Conservation (phyloP, 768 basidiomycete species). For the Lactifluus subvellereus region DNA sequence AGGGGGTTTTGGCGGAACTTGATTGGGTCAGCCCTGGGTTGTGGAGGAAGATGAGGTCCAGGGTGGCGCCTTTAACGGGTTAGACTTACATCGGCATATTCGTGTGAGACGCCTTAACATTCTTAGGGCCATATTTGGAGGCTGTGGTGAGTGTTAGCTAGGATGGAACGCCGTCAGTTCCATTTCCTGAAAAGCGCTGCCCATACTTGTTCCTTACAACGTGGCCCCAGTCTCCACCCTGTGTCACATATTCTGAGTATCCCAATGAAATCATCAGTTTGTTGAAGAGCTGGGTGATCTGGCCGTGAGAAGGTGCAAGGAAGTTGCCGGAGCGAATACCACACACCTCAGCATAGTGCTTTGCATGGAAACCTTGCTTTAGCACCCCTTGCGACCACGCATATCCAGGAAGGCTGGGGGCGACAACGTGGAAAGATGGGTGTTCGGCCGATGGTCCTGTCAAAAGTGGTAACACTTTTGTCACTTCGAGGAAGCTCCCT, state of each 20-base stretch:
- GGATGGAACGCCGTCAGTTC: not conserved
- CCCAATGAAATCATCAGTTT: conserved; percentile 28
- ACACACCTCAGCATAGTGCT: conserved; percentile 52
- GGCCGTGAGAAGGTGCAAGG: not conserved
- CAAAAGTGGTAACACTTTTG: conserved; percentile 52
- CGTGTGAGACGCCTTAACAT: conserved; percentile 34
- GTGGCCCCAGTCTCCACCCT: conserved; percentile 47
- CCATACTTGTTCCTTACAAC: conserved; percentile 26
- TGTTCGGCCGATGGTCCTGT: conserved; percentile 36
- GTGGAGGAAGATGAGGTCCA: not conserved
- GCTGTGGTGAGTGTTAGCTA: conserved; percentile 30
- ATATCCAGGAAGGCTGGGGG: conserved; percentile 51
- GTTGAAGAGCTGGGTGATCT: conserved; percentile 17
- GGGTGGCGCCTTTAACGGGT: not conserved
- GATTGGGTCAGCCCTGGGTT: not conserved
- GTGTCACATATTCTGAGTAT: conserved; percentile 35
- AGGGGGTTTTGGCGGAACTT: conserved; percentile 26
- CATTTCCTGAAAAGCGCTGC: not conserved
- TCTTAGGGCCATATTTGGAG: conserved; percentile 27
- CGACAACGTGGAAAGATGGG: conserved; percentile 61
- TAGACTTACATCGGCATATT: conserved; percentile 30
- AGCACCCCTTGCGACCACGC: conserved; percentile 56
- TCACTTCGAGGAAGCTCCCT: conserved; percentile 51
- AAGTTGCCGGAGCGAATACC: not conserved
- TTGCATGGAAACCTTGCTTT: conserved; percentile 43